Base-by-base conservation (phyloP, 495 filamentous ascomycete genomes). In the Corynascus novoguineensis region DNA sequence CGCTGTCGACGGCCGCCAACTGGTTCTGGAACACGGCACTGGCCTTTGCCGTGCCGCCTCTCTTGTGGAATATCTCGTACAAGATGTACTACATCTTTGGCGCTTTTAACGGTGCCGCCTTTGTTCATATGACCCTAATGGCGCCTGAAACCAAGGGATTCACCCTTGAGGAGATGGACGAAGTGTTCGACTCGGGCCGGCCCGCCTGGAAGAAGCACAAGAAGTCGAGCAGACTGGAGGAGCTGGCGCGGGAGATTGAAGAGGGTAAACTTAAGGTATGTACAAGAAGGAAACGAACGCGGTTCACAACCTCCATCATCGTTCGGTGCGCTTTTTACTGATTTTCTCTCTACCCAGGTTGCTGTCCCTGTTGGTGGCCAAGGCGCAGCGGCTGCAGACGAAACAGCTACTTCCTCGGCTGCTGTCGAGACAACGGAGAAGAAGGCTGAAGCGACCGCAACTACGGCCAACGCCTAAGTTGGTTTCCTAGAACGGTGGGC, bases 81-180 rank as follows among this genome's bases (percentile, higher is more conserved):
- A 78, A 62, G 82, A 85, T 55, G 84, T 77, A 84, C 12, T 84
- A 88, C 66, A 76, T 85, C 65, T 88, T 87, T 66, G 86, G 82
- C 37, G 84, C 73, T 11, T 79, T 90, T 60, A 91, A 92, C 56
- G 75, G 84, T 7, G 75, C 82, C 31, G 88, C 86, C 5, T 78
- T 86, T 28, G 60, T 86, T 31, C 80, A 89, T 74, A 87, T 91
- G 68, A 78, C 83, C 60, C 72, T 90, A 35, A 82, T 79, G 68
- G 80, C 90, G 0, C 88, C 87, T 10, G 88, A 92, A 74, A 91
- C 88, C 0, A 90, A 89, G 68, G 87, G 89, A 55, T 80, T 80
- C 27, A 89, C 88, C 8, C 81, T 92, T 4, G 85, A 88, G 68
- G 84, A 87, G 63, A 75, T 83, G 61, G 81, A 84, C 56, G 75